phyloP scores from a whole-genome alignment of 805 yeast species.

The Yarrowia porcina region DNA sequence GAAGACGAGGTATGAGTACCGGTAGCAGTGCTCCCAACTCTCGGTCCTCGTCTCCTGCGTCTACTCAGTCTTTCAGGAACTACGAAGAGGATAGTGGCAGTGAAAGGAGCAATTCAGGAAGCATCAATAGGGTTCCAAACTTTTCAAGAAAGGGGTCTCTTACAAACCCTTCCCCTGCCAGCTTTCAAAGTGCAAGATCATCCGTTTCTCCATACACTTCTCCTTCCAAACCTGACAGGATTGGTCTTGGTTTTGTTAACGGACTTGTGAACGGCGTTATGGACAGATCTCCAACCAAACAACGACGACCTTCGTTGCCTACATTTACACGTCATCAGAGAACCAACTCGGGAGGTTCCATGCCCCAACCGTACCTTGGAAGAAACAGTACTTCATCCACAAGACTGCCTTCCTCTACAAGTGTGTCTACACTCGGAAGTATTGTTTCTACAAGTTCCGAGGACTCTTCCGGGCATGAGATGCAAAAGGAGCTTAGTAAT shows the following conservation, averaged over 20 bases:
- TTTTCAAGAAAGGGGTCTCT: background rate
- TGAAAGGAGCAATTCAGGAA: background rate
- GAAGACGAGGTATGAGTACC: slow-evolving; percentile 4
- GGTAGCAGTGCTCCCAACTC: slow-evolving; percentile 7
- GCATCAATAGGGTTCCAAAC: background rate
- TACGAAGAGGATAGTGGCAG: slow-evolving; percentile 10
- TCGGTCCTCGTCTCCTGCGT: slow-evolving; percentile 3
- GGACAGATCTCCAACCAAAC: slow-evolving; percentile 5
- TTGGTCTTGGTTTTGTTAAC: slow-evolving; percentile 9
- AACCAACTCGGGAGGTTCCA: slow-evolving; percentile 1
- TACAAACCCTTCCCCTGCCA: background rate
- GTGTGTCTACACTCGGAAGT: background rate
- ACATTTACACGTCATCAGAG: slow-evolving; percentile 12
- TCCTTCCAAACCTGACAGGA: slow-evolving; percentile 8
- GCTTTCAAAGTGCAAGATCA: background rate
- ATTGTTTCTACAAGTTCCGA: slow-evolving; percentile 8
- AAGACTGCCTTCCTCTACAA: background rate
- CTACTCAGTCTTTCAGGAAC: slow-evolving; percentile 4
- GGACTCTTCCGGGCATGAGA: background rate
- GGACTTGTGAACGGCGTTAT: slow-evolving; percentile 4
- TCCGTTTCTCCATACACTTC: slow-evolving; percentile 10
- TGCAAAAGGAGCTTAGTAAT: slow-evolving; percentile 1
- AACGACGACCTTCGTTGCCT: background rate
- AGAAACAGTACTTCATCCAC: slow-evolving; percentile 8
- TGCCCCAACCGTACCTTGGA: slow-evolving; percentile 3